phyloP scores from a whole-genome alignment of 2,329 filamentous ascomycete genomes.

The Fusarium chuoi region DNA sequence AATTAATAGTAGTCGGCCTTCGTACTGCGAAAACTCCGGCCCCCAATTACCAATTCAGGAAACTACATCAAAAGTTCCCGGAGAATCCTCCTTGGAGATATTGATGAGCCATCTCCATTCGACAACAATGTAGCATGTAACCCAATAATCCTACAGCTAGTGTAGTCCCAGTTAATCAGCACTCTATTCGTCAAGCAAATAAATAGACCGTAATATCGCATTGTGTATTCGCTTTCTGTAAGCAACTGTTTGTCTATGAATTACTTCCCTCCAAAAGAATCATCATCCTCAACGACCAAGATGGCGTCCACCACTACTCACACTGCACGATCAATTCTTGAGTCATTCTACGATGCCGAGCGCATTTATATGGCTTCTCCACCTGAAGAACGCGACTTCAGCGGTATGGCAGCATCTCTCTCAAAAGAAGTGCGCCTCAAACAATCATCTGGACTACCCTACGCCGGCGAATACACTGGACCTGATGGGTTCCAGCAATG shows the following conservation, averaged over 20 bases:
- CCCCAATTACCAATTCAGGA: constrained; percentile 7
- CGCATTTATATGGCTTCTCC: constrained; percentile 47
- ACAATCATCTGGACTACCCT: constrained; percentile 50
- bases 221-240: background rate
- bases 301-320: constrained; percentile 10
- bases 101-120: background rate
- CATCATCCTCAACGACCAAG: background rate
- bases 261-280: background rate
- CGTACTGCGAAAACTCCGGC: constrained; percentile 29
- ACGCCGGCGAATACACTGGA: constrained; percentile 46
- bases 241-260: background rate
- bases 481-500: constrained; percentile 48
- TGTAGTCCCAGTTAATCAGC: constrained; percentile 4
- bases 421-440: constrained; percentile 41
- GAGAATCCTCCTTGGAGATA: constrained; percentile 22
- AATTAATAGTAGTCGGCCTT: background rate
- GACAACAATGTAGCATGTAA: background rate
- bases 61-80: constrained; percentile 11
- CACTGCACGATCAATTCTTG: constrained; percentile 44
- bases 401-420: constrained; percentile 43
- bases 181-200: background rate
- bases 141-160: background rate
- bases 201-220: background rate
- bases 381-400: constrained; percentile 46
- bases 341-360: constrained; percentile 50